These are phyloP conservation scores for Rhizophora apiculata DNA, from an alignment of 345 rosid species.

Conservation along the genomic window DNA sequence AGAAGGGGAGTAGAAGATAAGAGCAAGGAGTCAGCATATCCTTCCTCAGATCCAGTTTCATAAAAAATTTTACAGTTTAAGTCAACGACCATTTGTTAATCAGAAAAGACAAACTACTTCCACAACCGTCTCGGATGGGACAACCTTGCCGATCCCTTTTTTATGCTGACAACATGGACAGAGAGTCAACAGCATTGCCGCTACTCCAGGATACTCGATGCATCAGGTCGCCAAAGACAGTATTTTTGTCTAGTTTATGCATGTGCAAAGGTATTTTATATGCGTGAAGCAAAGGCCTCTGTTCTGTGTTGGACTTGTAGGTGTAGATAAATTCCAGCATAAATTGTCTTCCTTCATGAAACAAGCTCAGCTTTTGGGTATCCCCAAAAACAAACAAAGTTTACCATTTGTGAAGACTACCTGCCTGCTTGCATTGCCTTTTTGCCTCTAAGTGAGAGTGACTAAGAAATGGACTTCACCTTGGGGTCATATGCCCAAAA, in stretches of 20 bases:
- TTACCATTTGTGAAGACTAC: background rate
- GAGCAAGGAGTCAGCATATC: too few relatives aligned
- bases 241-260: too few relatives aligned
- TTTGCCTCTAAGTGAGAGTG: conserved; percentile 5
- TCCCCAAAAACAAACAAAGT: background rate
- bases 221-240: background rate
- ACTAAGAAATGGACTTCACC: too few relatives aligned
- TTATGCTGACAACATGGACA: background rate
- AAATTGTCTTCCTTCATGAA: background rate
- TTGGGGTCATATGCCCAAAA: too few relatives aligned
- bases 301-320: too few relatives aligned
- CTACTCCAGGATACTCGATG: background rate
- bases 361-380: background rate
- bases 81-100: too few relatives aligned
- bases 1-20: too few relatives aligned
- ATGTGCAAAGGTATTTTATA: background rate
- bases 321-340: background rate
- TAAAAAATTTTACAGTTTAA: too few relatives aligned
- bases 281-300: too few relatives aligned
- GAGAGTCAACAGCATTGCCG: background rate
- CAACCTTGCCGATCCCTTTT: background rate
- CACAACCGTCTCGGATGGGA: background rate
- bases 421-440: conserved; percentile 19
- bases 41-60: too few relatives aligned
- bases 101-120: background rate